Evolutionary conservation across 2,329 filamentous ascomycete species (phyloP), one percentile per base, ranked within the genome.

Genomic region (Rutstroemia sp.): DNA sequence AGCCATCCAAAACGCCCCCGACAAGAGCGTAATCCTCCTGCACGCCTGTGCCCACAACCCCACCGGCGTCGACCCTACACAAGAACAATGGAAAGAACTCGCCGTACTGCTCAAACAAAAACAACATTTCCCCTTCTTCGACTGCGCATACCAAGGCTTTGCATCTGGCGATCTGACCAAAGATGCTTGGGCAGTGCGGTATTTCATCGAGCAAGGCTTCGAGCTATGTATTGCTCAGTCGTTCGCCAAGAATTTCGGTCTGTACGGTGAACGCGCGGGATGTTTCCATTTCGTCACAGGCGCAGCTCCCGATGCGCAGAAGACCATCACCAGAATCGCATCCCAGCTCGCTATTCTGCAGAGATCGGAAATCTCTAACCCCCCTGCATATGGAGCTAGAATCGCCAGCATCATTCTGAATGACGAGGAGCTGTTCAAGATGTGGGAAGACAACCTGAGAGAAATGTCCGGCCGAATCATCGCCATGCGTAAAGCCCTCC

Each of bases 1-100:
- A 49, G 74, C 87, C 37, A 77, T 97, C 52, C 73, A 81, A 59
- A 75, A 78, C 37, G 92, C 92, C 7, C 86, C 90, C 3, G 79
- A 88, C 52, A 84, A 85, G 65, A 92, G 89, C 70, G 84, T 99
- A 71, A 86, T 99, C 71, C 80, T 97, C 46, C 82, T 97, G 41
- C 94, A 97, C 75, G 89, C 91, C 61, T 99, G 94, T 72, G 94
- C 94, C 39, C 94, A 99, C 79, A 99, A 99, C 78, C 94, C 94
- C 38, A 99, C 94, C 1, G 94, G 94, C 58, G 92, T 99, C 61
- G 94, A 99, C 74, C 92, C 92, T 7, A 95, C 92, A 19, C 79
- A 87, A 64, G 90, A 92, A 54, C 94, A 99, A 76, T 99, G 94
- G 94, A 90, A 87, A 72, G 82, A 95, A 75, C 84, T 99, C 60